These are phyloP conservation scores for Cajanus cajan DNA, from an alignment of 306 rosid genomes.

Conservation along the genomic window DNA sequence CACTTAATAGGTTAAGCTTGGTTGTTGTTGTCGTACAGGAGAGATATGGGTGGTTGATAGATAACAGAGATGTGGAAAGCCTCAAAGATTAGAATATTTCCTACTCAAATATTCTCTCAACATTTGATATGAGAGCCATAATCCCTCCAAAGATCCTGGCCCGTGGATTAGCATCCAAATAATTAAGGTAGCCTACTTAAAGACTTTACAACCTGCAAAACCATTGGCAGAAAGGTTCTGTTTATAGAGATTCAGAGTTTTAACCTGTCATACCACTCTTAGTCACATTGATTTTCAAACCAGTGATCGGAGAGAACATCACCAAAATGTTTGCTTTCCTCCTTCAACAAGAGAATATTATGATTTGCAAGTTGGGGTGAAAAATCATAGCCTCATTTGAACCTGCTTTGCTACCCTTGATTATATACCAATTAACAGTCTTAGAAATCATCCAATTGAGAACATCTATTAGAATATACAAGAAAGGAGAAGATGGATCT, in stretches of 20 bases:
- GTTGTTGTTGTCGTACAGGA: not conserved
- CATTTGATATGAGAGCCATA: not conserved
- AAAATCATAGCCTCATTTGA: constrained; percentile 8
- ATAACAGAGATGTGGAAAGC: constrained; percentile 3
- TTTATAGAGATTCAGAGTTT: not conserved
- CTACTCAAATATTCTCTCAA: not conserved
- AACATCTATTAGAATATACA: constrained; percentile 6
- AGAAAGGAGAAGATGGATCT: not conserved
- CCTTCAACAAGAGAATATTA: not conserved
- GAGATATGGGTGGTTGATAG: constrained; percentile 10
- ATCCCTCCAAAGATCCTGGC: not conserved
- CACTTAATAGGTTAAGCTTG: not conserved
- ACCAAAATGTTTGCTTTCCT: not conserved
- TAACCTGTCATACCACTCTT: not conserved
- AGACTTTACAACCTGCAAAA: constrained; percentile 1
- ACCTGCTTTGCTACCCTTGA: constrained; percentile 5
- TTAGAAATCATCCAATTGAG: not conserved
- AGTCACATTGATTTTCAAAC: constrained; percentile 5
- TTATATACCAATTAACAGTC: not conserved
- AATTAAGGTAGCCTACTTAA: not conserved
- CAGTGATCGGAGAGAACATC: constrained; percentile 4
- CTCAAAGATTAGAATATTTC: not conserved
- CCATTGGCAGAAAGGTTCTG: not conserved
- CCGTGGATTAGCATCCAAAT: constrained; percentile 15
- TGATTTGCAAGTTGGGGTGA: constrained; percentile 12